Evolutionary conservation across 2,329 filamentous ascomycete genomes (phyloP).

Genomic region (Cryphonectria naterciae): DNA sequence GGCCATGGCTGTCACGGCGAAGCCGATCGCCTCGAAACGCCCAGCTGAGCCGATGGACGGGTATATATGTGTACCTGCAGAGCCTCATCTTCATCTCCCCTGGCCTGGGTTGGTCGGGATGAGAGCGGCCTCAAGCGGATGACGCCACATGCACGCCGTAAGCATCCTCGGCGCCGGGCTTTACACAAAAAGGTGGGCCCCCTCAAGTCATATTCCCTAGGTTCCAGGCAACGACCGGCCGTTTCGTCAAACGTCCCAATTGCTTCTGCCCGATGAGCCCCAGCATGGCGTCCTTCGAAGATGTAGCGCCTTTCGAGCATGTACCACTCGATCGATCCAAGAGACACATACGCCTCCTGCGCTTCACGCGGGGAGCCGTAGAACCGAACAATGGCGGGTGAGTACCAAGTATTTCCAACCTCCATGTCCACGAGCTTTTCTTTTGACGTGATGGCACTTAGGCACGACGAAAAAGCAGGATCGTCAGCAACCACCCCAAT

Average conservation of each 20-base stretch:
- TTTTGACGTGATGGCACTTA: neutral
- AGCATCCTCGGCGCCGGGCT: neutral
- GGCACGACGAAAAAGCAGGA: neutral
- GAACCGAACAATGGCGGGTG: neutral
- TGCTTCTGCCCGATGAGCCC: neutral
- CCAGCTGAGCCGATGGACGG: neutral
- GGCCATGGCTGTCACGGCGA: neutral
- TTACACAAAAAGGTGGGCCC: neutral
- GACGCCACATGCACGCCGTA: slow-evolving; percentile 6
- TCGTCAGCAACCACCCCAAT: neutral
- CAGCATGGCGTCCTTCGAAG: neutral
- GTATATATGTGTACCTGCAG: neutral
- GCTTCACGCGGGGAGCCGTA: neutral
- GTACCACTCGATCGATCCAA: slow-evolving; percentile 10
- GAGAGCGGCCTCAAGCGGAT: neutral
- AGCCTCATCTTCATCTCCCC: neutral
- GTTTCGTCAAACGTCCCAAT: neutral
- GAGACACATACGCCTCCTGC: slow-evolving; percentile 13
- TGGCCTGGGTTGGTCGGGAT: neutral
- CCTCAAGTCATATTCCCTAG: neutral
- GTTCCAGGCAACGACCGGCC: neutral
- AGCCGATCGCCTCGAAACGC: neutral
- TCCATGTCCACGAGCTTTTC: neutral
- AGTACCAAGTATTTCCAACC: neutral
- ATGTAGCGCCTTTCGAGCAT: slow-evolving; percentile 5